phyloP scores from a whole-genome alignment of 495 filamentous ascomycete species.

The Podospora comata region DNA sequence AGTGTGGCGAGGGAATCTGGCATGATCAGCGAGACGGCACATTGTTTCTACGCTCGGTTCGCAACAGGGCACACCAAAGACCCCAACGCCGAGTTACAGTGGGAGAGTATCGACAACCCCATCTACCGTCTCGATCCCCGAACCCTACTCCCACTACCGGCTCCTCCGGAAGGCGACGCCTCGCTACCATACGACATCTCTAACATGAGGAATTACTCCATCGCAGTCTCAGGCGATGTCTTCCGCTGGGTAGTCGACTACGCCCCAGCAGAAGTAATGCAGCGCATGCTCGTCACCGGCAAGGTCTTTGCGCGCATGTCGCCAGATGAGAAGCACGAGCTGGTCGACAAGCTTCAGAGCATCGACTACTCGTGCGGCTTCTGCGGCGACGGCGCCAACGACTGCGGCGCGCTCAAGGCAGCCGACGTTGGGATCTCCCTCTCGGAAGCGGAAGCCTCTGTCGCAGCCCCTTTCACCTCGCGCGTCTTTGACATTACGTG shows the following conservation, averaged over 20 bases:
- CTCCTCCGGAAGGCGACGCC: conserved; percentile 65
- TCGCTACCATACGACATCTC: conserved; percentile 81
- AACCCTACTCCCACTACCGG: conserved; percentile 72
- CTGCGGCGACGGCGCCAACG: conserved; percentile 97
- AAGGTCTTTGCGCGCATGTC: conserved; percentile 99
- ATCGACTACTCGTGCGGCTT: conserved; percentile 96
- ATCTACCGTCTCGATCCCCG: conserved; percentile 69
- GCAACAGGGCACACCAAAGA: conserved; percentile 67
- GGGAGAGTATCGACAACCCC: conserved; percentile 90
- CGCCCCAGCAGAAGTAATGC: conserved; percentile 70
- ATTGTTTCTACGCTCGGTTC: conserved; percentile 92
- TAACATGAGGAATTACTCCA: conserved; percentile 74
- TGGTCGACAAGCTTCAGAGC: conserved; percentile 95
- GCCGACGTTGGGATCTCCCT: conserved; percentile 98
- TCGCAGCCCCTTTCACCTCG: conserved; percentile 96
- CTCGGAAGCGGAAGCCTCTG: conserved; percentile 96
- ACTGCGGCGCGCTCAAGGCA: conserved; percentile 95
- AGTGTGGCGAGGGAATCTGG: conserved; percentile 93
- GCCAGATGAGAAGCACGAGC: conserved; percentile 96
- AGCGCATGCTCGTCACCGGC: conserved; percentile 81
- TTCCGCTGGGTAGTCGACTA: conserved; percentile 96
- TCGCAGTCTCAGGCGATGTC: conserved; percentile 88
- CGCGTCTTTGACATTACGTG: conserved; percentile 95
- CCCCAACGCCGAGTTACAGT: conserved; percentile 66
- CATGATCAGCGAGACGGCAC: conserved; percentile 72